Conservation (phyloP, 768 basidiomycete species). For the Xerocomellus chrysenteron region DNA sequence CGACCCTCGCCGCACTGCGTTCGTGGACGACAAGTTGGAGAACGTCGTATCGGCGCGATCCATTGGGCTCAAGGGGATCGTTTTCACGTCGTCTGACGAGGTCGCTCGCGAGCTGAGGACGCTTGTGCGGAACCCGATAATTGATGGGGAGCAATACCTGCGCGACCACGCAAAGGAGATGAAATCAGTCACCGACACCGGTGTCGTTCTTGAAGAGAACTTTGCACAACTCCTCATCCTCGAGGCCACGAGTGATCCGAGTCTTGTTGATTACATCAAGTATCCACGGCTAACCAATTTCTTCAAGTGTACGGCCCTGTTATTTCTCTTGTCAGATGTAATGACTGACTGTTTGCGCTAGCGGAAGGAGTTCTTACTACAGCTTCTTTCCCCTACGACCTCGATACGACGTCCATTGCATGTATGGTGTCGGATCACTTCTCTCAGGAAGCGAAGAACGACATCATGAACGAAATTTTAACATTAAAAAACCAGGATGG, state of each 20-base stretch:
- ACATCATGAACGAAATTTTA: constrained; percentile 23
- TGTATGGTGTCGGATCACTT: constrained; percentile 18
- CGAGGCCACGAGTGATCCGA: constrained; percentile 14
- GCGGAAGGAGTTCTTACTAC: constrained; percentile 11
- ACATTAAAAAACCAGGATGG: constrained; percentile 17
- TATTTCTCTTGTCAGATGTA: neutral
- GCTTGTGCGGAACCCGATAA: constrained; percentile 15
- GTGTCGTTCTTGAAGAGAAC: constrained; percentile 19
- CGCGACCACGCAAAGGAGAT: constrained; percentile 11
- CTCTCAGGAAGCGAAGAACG: constrained; percentile 14
- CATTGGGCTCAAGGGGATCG: constrained; percentile 19
- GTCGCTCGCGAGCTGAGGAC: constrained; percentile 13
- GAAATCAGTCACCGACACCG: constrained; percentile 17
- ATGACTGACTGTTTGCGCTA: constrained; percentile 1
- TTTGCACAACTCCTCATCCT: constrained; percentile 23
- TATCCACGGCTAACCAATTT: constrained; percentile 22
- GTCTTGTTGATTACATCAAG: constrained; percentile 18
- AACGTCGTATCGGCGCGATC: constrained; percentile 21
- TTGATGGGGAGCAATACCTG: constrained; percentile 16
- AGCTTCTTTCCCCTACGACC: constrained; percentile 12
- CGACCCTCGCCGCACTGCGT: constrained; percentile 19
- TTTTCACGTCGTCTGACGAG: constrained; percentile 18
- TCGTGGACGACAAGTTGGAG: constrained; percentile 26
- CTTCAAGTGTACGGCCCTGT: constrained; percentile 12
- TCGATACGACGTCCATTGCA: constrained; percentile 21